Conservation (phyloP, 768 basidiomycete genomes). For the Russula griseocarnosa region DNA sequence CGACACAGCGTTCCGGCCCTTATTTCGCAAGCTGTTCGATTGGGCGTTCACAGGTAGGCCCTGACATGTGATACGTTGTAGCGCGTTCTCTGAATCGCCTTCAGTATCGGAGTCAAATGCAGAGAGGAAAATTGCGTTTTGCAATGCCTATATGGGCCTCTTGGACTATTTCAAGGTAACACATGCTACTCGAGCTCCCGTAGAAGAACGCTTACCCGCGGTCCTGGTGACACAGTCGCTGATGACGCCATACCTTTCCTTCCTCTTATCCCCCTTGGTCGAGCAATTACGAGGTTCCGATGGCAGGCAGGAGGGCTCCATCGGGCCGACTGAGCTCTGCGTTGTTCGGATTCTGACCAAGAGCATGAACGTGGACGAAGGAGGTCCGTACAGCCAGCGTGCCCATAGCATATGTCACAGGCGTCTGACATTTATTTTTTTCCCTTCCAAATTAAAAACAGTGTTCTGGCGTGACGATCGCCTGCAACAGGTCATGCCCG, state of each 20-base stretch:
- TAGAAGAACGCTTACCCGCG: neutral
- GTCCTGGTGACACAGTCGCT: constrained; percentile 49
- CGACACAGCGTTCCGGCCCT: constrained; percentile 83
- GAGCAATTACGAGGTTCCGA: constrained; percentile 55
- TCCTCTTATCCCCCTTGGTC: constrained; percentile 62
- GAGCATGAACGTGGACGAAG: constrained; percentile 74
- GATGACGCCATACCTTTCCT: constrained; percentile 89
- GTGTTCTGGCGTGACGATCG: constrained; percentile 91
- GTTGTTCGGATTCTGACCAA: constrained; percentile 60
- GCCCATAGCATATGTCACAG: neutral
- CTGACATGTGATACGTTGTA: neutral
- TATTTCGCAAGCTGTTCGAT: constrained; percentile 89
- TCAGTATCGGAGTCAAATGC: constrained; percentile 32
- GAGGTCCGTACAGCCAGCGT: constrained; percentile 47
- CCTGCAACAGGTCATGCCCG: constrained; percentile 53
- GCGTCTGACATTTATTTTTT: neutral
- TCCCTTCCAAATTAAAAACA: constrained; percentile 33
- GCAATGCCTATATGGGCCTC: constrained; percentile 65
- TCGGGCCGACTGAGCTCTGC: constrained; percentile 48
- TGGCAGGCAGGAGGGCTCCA: constrained; percentile 27
- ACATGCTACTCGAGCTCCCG: neutral
- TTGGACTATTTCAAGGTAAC: constrained; percentile 85
- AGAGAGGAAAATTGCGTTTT: constrained; percentile 65
- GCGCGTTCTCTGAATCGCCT: constrained; percentile 2
- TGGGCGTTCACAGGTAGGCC: constrained; percentile 72